Evolutionary conservation across 202 grass and related monocot genomes (phyloP).

Genomic region (Zoysia matrella): DNA sequence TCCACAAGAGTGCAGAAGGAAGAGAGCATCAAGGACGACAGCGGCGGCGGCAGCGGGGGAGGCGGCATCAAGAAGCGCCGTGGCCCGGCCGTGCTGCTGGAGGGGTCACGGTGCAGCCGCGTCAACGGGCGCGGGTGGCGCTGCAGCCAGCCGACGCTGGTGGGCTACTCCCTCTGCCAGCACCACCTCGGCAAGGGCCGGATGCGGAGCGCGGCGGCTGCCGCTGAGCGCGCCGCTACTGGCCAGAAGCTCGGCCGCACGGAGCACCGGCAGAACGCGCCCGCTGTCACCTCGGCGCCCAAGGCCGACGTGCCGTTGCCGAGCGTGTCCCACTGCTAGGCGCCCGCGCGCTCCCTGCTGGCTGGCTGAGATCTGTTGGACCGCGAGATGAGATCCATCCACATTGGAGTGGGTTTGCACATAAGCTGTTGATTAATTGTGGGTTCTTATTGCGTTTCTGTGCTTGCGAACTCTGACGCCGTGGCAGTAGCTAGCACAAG

Average conservation of each 20-base stretch:
- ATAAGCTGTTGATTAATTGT: constrained; percentile 14
- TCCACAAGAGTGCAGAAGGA: not conserved
- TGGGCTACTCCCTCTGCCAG: constrained; percentile 85
- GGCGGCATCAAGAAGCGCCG: constrained; percentile 47
- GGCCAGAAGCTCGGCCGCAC: constrained; percentile 60
- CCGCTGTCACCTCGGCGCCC: not conserved
- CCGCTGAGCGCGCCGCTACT: constrained; percentile 13
- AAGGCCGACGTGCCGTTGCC: not conserved
- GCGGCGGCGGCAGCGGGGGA: not conserved
- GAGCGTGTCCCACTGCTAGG: constrained; percentile 23
- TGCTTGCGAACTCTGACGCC: not conserved
- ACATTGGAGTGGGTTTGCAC: constrained; percentile 7
- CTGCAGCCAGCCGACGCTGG: constrained; percentile 78
- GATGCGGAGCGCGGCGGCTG: constrained; percentile 23
- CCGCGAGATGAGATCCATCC: constrained; percentile 27
- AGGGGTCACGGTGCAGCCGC: constrained; percentile 90
- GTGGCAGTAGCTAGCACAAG: not conserved
- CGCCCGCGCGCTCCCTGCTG: too few relatives aligned
- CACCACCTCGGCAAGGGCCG: constrained; percentile 92
- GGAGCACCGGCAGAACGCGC: constrained; percentile 40
- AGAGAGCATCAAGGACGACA: constrained; percentile 5
- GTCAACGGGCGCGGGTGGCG: constrained; percentile 86
- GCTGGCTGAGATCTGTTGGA: not conserved
- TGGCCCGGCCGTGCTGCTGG: constrained; percentile 45
- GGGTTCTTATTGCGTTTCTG: constrained; percentile 22